Percentiles rank a stretch among this genome's conserved stretches.
These are phyloP conservation scores for Scedosporium aurantiacum DNA, from an alignment of 2,329 filamentous ascomycete species.

Conservation along the genomic window DNA sequence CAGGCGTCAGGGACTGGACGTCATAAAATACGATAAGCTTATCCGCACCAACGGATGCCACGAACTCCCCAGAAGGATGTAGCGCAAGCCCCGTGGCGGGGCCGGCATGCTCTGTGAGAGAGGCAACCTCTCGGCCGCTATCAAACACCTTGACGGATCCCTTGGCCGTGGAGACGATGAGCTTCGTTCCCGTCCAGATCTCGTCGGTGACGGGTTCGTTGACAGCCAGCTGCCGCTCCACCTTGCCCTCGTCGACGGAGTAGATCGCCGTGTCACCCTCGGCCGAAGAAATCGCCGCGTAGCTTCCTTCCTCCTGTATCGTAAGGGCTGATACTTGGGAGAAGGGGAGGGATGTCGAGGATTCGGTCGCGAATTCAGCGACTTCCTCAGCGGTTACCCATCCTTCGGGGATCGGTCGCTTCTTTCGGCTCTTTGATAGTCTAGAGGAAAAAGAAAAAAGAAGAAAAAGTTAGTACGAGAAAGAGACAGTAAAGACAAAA, in stretches of 20 bases:
- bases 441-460: conserved; percentile 30
- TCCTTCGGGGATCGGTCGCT: conserved; percentile 71
- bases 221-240: conserved; percentile 56
- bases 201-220: conserved; percentile 57
- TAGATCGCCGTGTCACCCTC: conserved; percentile 67
- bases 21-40: conserved; percentile 93
- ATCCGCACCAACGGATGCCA: conserved; percentile 81
- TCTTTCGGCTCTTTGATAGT: conserved; percentile 79
- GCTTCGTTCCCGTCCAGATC: conserved; percentile 54
- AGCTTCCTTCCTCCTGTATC: conserved; percentile 36
- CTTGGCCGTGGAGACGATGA: conserved; percentile 62
- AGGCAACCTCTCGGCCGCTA: conserved; percentile 54
- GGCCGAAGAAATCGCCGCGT: conserved; percentile 64
- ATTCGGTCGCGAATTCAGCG: conserved; percentile 31
- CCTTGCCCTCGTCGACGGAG: conserved; percentile 55
- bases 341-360: conserved; percentile 36
- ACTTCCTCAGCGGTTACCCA: conserved; percentile 74
- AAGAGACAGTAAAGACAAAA: background rate
- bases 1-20: conserved; percentile 51
- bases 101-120: conserved; percentile 73
- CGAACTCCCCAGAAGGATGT: conserved; percentile 71
- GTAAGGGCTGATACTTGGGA: conserved; percentile 38
- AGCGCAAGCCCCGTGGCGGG: conserved; percentile 65
- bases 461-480: background rate
- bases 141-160: conserved; percentile 75